Evolutionary conservation across 805 yeast genomes (phyloP).

Genomic region (Teunomyces stri): DNA sequence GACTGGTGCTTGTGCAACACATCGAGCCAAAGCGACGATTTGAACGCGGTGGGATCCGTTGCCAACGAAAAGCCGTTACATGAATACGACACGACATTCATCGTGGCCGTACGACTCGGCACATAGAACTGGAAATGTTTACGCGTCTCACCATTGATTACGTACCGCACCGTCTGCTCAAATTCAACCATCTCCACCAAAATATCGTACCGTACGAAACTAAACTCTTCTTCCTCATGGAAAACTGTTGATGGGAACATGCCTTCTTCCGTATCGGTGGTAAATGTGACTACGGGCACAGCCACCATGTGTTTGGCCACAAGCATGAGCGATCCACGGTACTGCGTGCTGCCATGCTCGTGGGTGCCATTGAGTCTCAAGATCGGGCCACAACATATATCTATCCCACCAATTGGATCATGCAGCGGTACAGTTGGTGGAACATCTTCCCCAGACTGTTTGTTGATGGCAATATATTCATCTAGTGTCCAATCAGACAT

Average conservation of each 20-base stretch:
- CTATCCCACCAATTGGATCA: constrained; percentile 29
- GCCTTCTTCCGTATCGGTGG: constrained; percentile 28
- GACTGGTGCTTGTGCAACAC: constrained; percentile 62
- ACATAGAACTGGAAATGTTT: constrained; percentile 59
- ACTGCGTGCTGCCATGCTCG: constrained; percentile 50
- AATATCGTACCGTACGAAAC: constrained; percentile 68
- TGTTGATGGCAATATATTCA: constrained; percentile 17
- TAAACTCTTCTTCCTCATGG: constrained; percentile 41
- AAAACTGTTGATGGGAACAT: constrained; percentile 46
- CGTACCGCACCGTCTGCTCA: constrained; percentile 66
- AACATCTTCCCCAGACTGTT: constrained; percentile 16
- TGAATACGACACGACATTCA: constrained; percentile 81
- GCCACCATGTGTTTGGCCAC: constrained; percentile 47
- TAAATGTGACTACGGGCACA: constrained; percentile 16
- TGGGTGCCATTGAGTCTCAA: constrained; percentile 63
- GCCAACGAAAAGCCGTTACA: constrained; percentile 87
- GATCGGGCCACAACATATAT: constrained; percentile 73
- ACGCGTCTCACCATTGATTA: constrained; percentile 43
- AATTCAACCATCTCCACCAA: constrained; percentile 43
- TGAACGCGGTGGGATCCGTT: constrained; percentile 63
- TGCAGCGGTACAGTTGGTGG: constrained; percentile 31
- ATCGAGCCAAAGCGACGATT: constrained; percentile 84
- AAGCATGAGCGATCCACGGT: constrained; percentile 67
- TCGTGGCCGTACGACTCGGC: constrained; percentile 62
- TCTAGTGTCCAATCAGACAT: neutral